Conservation (phyloP, 352 stramenopile genomes). For the Phytophthora syringae region DNA sequence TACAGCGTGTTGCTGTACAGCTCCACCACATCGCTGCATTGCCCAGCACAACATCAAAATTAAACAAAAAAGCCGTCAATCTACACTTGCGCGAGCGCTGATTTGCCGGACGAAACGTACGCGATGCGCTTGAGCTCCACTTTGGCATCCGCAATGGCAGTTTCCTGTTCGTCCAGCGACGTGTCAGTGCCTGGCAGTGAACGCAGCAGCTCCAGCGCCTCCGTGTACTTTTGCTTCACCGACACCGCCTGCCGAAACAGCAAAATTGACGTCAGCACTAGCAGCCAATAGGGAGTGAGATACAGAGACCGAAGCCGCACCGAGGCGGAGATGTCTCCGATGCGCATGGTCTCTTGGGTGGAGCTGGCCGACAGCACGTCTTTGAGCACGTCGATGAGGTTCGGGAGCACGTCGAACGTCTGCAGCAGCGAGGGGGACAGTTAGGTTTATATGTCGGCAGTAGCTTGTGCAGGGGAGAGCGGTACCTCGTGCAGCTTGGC, state of each 20-base stretch:
- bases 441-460: neutral
- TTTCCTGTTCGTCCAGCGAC: slow-evolving; percentile 80
- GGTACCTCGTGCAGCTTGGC: slow-evolving; percentile 72
- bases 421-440: slow-evolving; percentile 16
- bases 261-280: neutral
- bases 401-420: slow-evolving; percentile 84
- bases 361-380: slow-evolving; percentile 81
- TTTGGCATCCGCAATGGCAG: slow-evolving; percentile 71
- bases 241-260: slow-evolving; percentile 57
- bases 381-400: slow-evolving; percentile 87
- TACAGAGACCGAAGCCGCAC: slow-evolving; percentile 30
- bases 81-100: neutral
- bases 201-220: slow-evolving; percentile 72
- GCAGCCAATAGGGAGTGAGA: neutral
- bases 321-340: slow-evolving; percentile 83
- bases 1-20: slow-evolving; percentile 89
- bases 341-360: slow-evolving; percentile 75
- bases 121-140: slow-evolving; percentile 78
- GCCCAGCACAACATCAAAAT: neutral
- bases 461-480: neutral
- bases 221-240: slow-evolving; percentile 80
- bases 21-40: slow-evolving; percentile 74
- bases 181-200: slow-evolving; percentile 78
- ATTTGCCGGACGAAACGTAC: slow-evolving; percentile 36
- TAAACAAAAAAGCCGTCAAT: slow-evolving; percentile 15